phyloP scores from a whole-genome alignment of 2,329 filamentous ascomycete species.

The Diplodia seriata region DNA sequence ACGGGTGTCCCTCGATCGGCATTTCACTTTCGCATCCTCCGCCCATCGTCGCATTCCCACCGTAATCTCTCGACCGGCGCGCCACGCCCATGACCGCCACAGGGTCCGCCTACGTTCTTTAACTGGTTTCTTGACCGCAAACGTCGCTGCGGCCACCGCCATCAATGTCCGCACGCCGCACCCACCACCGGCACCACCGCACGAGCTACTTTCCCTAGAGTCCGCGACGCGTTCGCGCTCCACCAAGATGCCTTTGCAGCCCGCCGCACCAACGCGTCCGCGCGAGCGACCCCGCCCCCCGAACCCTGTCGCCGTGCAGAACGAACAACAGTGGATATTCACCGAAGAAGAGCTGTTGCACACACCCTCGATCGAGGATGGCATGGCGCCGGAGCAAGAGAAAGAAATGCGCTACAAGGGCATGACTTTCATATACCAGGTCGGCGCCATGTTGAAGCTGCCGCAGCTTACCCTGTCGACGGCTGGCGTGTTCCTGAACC shows the following conservation, averaged over 20 bases:
- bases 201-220: constrained; percentile 20
- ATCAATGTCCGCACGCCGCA: constrained; percentile 22
- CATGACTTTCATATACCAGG: constrained; percentile 95
- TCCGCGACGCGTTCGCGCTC: constrained; percentile 20
- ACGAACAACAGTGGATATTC: constrained; percentile 85
- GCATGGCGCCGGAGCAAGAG: constrained; percentile 78
- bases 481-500: constrained; percentile 91
- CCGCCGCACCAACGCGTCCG: constrained; percentile 17
- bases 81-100: constrained; percentile 8
- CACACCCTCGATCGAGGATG: constrained; percentile 84
- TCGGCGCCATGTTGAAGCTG: constrained; percentile 88
- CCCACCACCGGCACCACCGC: constrained; percentile 11
- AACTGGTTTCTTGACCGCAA: constrained; percentile 15
- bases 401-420: constrained; percentile 84
- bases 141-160: constrained; percentile 11
- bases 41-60: constrained; percentile 22
- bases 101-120: not conserved
- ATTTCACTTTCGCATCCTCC: constrained; percentile 26
- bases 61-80: constrained; percentile 12
- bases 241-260: constrained; percentile 28
- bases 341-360: constrained; percentile 80
- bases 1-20: constrained; percentile 6
- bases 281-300: constrained; percentile 43
- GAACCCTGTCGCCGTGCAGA: constrained; percentile 58
- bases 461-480: constrained; percentile 92